phyloP scores from a whole-genome alignment of 352 stramenopile species.

The Phytophthora macrochlamydospora region DNA sequence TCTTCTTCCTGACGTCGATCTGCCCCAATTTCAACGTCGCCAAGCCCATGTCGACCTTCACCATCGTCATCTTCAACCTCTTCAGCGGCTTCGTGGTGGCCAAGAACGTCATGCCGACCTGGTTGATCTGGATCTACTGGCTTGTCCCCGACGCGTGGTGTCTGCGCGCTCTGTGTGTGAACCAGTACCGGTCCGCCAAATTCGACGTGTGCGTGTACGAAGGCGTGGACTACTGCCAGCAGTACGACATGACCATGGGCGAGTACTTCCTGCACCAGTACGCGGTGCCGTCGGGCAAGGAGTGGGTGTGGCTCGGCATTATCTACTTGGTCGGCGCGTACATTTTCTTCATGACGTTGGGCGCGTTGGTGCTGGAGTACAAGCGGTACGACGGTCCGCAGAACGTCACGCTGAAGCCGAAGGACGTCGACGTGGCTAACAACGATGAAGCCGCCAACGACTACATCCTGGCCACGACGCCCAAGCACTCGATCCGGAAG shows the following conservation, averaged over 20 bases:
- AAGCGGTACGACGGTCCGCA: slow-evolving; percentile 35
- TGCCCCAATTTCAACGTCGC: slow-evolving; percentile 41
- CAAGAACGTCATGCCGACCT: slow-evolving; percentile 51
- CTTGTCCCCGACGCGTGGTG: slow-evolving; percentile 59
- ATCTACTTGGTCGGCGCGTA: slow-evolving; percentile 33
- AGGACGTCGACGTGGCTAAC: neutral
- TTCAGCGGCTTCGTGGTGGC: slow-evolving; percentile 64
- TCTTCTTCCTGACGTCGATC: slow-evolving; percentile 42
- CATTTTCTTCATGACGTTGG: slow-evolving; percentile 29
- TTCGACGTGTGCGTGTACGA: slow-evolving; percentile 43
- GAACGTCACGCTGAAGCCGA: slow-evolving; percentile 15
- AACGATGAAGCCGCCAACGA: slow-evolving; percentile 3
- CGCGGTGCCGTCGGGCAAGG: slow-evolving; percentile 19
- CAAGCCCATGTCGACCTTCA: slow-evolving; percentile 47
- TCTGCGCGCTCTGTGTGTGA: slow-evolving; percentile 42
- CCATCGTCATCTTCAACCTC: slow-evolving; percentile 40
- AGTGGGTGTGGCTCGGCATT: slow-evolving; percentile 33
- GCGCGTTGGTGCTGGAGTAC: slow-evolving; percentile 38
- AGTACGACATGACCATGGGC: slow-evolving; percentile 37
- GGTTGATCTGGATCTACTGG: slow-evolving; percentile 69
- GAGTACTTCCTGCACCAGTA: slow-evolving; percentile 43
- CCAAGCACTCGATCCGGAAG: slow-evolving; percentile 20
- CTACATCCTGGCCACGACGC: slow-evolving; percentile 20
- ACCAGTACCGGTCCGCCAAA: slow-evolving; percentile 40
- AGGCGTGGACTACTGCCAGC: slow-evolving; percentile 42